A percentile compares a stretch with the other conserved stretches of the same genome.
These are phyloP conservation scores for Davidsoniella neocaledoniae DNA, from an alignment of 2,329 filamentous ascomycete species.

Conservation along the genomic window DNA sequence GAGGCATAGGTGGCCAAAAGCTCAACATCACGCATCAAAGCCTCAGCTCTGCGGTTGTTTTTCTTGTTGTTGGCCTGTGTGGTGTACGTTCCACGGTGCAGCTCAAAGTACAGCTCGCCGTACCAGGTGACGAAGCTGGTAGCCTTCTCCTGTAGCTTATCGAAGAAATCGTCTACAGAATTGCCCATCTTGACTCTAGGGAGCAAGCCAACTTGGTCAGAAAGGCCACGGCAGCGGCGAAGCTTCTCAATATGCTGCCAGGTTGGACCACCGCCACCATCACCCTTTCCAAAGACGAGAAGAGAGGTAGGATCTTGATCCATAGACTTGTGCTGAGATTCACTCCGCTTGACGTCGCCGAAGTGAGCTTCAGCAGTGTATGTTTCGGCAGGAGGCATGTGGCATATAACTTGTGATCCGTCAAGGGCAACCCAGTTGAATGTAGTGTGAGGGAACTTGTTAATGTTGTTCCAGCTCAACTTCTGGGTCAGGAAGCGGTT, in stretches of 20 bases:
- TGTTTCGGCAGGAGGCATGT: constrained; percentile 92
- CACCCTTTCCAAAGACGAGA: constrained; percentile 89
- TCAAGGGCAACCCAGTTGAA: constrained; percentile 98
- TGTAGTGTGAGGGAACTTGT: constrained; percentile 94
- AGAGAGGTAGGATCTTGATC: constrained; percentile 83
- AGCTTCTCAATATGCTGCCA: constrained; percentile 92
- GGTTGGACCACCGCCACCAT: constrained; percentile 88
- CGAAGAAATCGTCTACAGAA: constrained; percentile 90
- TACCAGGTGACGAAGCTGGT: constrained; percentile 84
- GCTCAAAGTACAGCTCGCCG: constrained; percentile 92
- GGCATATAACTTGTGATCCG: constrained; percentile 89
- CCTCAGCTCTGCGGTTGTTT: constrained; percentile 77
- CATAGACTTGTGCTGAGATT: constrained; percentile 87
- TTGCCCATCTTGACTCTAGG: constrained; percentile 79
- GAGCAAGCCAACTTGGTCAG: constrained; percentile 67
- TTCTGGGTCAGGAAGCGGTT: constrained; percentile 94
- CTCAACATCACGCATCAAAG: constrained; percentile 74
- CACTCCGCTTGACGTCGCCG: constrained; percentile 78
- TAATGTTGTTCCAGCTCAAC: constrained; percentile 99
- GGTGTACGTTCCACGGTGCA: constrained; percentile 93
- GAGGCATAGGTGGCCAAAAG: constrained; percentile 74
- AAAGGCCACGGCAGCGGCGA: constrained; percentile 75
- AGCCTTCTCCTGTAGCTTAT: constrained; percentile 63
- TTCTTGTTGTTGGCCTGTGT: constrained; percentile 95
- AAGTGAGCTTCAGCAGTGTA: constrained; percentile 93